phyloP scores from a whole-genome alignment of 177 flowering plant species.

The Vitis hybrid region DNA sequence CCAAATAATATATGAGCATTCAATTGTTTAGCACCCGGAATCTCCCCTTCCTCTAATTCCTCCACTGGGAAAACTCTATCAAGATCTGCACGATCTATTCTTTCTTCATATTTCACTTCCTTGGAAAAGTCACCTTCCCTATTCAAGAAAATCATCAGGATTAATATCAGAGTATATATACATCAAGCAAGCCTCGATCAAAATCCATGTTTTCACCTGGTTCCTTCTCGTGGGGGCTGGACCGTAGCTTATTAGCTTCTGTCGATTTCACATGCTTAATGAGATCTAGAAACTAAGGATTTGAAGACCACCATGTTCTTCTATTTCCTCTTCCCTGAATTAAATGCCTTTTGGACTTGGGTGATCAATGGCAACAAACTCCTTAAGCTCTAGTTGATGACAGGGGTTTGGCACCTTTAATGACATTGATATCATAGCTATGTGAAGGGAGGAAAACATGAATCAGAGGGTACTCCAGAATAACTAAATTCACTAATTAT shows the following conservation, averaged over 20 bases:
- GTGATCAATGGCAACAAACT: too few species aligned
- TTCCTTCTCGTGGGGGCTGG: conserved; percentile 13
- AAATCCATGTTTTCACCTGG: conserved; percentile 36
- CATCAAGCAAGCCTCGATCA: conserved; percentile 59
- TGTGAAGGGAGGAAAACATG: too few species aligned
- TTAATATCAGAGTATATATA: conserved; percentile 46
- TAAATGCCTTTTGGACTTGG: conserved; percentile 37
- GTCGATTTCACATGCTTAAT: conserved; percentile 20
- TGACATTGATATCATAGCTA: too few species aligned
- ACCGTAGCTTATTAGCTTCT: conserved; percentile 1
- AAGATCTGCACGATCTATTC: too few species aligned
- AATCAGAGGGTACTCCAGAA: too few species aligned
- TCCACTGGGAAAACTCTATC: too few species aligned
- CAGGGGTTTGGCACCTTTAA: too few species aligned
- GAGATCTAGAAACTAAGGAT: conserved; percentile 53
- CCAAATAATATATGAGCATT: too few species aligned
- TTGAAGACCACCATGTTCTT: conserved; percentile 35
- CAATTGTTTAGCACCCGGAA: conserved; percentile 6
- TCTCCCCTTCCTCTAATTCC: conserved; percentile 74
- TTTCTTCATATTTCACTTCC: conserved; percentile 15
- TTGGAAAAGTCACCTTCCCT: conserved; percentile 36
- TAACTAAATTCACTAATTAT: too few species aligned
- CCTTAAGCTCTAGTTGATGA: too few species aligned
- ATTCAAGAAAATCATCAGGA: conserved; percentile 67
- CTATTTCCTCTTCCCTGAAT: conserved; percentile 67